Conservation (phyloP, 1,284 basidiomycete genomes). For the Ganoderma leucocontextum region DNA sequence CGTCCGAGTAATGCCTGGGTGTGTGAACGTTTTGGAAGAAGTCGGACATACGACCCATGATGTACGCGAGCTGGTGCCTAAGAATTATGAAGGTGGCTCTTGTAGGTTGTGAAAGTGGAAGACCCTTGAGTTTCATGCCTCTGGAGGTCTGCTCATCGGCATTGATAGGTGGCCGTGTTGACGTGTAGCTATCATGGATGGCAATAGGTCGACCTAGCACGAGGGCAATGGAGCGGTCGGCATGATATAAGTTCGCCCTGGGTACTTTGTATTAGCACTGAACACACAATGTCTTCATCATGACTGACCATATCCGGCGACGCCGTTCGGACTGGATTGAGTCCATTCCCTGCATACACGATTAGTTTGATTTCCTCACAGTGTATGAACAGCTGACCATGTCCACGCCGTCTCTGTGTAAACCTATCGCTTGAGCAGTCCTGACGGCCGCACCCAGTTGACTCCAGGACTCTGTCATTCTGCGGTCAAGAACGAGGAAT, state of each 20-base stretch:
- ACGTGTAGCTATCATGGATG: constrained; percentile 88
- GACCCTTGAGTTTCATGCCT: constrained; percentile 50
- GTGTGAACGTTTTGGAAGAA: constrained; percentile 93
- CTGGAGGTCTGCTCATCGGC: constrained; percentile 73
- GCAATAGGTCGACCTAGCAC: constrained; percentile 90
- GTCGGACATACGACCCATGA: constrained; percentile 93
- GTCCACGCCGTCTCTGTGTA: constrained; percentile 91
- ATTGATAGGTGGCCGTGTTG: constrained; percentile 85
- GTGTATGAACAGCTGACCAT: constrained; percentile 61
- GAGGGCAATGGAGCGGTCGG: constrained; percentile 92
- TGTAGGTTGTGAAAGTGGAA: constrained; percentile 79
- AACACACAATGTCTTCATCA: constrained; percentile 20
- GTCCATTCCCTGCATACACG: constrained; percentile 67
- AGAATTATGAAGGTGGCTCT: constrained; percentile 90
- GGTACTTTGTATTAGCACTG: constrained; percentile 21
- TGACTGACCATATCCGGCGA: constrained; percentile 82
- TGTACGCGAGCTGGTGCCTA: constrained; percentile 81
- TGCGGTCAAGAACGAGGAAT: constrained; percentile 89
- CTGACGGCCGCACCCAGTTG: constrained; percentile 92
- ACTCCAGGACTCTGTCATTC: constrained; percentile 95
- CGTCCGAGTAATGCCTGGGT: constrained; percentile 87
- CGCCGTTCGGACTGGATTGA: constrained; percentile 88
- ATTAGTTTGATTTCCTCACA: neutral
- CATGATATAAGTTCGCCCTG: constrained; percentile 92
- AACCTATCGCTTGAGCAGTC: constrained; percentile 92